Evolutionary conservation across 2,329 filamentous ascomycete species (phyloP), one percentile per base, ranked within the genome.

Genomic region (Penicillium sp.): DNA sequence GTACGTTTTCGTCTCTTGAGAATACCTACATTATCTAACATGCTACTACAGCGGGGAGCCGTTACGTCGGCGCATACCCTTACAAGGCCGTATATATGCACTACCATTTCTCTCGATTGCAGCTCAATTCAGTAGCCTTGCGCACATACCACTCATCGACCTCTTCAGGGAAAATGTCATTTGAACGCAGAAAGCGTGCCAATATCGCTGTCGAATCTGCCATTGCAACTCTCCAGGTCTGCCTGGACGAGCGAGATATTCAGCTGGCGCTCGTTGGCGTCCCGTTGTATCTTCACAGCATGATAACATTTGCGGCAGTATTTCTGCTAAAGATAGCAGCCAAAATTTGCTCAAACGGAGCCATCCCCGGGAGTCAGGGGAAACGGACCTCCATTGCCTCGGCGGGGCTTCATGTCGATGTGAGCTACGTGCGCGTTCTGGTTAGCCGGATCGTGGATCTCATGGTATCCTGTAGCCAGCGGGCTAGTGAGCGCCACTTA

Each of bases 21-120:
- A 16, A 14, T 11, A 4, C 36, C 26, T 48, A 23, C 9, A 27
- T 38, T 2, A 3, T 32, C 42, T 62, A 27, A 60, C 38, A 7
- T 39, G 5, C 39, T 19, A 43, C 18, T 47, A 29, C 52, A 80
- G 78, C 69, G 43, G 74, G 74, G 30, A 78, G 78, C 55, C 71
- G 72, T 51, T 74, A 78, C 57, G 72, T 81, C 34, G 74, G 76
- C 36, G 70, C 74, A 47, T 81, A 80, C 60, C 79, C 79, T 18
- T 74, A 76, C 49, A 79, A 79, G 64, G 78, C 77, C 23, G 77
- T 80, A 7, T 70, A 71, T 27, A 69, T 81, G 55, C 78, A 81
- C 60, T 79, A 79, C 56, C 71, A 81, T 61, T 81, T 80, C 60
- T 79, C 77, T 43, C 74, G 78, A 44, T 66, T 82, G 16, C 77